Evolutionary conservation across 176 grass and related monocot genomes (phyloP).

Genomic region (Phyllostachys edulis): DNA sequence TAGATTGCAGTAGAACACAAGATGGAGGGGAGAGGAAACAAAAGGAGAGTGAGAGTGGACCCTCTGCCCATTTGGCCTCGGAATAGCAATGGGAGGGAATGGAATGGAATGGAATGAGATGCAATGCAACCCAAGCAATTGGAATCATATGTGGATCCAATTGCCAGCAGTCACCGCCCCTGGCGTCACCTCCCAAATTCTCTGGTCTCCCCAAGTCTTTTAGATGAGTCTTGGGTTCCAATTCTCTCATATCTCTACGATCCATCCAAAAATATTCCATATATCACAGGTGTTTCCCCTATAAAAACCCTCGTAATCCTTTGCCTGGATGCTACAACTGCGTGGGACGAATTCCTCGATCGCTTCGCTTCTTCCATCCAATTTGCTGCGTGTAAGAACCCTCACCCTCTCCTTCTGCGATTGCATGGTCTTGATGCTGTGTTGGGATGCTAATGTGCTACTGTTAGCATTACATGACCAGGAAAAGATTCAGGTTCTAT

Average conservation of each 20-base stretch:
- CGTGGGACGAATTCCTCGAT: neutral
- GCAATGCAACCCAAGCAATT: conserved; percentile 8
- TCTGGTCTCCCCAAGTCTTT: neutral
- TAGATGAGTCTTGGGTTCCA: neutral
- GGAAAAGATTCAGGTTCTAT: neutral
- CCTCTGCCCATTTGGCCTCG: neutral
- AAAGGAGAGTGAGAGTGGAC: neutral
- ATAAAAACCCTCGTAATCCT: conserved; percentile 26
- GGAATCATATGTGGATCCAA: conserved; percentile 43
- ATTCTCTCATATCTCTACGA: conserved; percentile 12
- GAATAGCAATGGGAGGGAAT: neutral
- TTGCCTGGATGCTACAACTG: neutral
- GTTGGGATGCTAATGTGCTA: neutral
- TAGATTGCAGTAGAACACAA: neutral
- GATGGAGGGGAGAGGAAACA: neutral
- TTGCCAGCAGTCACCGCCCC: neutral
- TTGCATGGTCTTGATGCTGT: neutral
- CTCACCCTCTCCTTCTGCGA: neutral
- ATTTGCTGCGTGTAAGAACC: neutral
- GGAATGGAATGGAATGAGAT: conserved; percentile 24
- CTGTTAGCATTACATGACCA: neutral
- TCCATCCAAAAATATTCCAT: neutral
- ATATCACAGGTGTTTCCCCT: neutral
- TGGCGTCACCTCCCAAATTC: neutral
- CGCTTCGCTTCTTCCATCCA: neutral